phyloP scores from a whole-genome alignment of 2,329 filamentous ascomycete genomes.

The Aureobasidium sp. region DNA sequence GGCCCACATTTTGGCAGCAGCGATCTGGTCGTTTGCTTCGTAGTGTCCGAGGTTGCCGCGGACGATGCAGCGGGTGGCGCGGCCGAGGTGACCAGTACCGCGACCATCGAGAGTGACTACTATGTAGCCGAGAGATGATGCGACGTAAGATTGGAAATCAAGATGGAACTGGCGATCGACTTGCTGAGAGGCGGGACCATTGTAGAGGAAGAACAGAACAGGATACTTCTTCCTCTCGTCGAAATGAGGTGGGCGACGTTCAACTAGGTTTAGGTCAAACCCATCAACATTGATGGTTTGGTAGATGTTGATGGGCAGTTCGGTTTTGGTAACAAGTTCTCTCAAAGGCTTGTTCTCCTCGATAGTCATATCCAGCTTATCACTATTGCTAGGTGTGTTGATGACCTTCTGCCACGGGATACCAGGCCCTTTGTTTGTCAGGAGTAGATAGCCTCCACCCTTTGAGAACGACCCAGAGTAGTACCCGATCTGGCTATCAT shows the following conservation, averaged over 20 bases:
- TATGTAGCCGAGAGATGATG: slow-evolving; percentile 77
- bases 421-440: slow-evolving; percentile 73
- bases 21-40: slow-evolving; percentile 86
- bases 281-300: slow-evolving; percentile 78
- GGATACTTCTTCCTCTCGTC: slow-evolving; percentile 77
- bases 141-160: slow-evolving; percentile 85
- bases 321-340: slow-evolving; percentile 61
- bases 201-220: slow-evolving; percentile 91
- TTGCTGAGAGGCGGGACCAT: slow-evolving; percentile 83
- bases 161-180: slow-evolving; percentile 73
- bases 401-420: slow-evolving; percentile 89
- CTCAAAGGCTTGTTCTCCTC: slow-evolving; percentile 69
- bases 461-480: slow-evolving; percentile 78
- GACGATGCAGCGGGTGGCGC: slow-evolving; percentile 70
- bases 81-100: slow-evolving; percentile 84
- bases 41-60: slow-evolving; percentile 76
- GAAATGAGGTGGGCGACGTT: slow-evolving; percentile 85
- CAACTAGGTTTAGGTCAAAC: slow-evolving; percentile 62
- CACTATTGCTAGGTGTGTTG: slow-evolving; percentile 63
- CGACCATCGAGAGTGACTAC: slow-evolving; percentile 91
- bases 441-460: slow-evolving; percentile 70
- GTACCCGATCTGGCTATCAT: slow-evolving; percentile 64
- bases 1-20: slow-evolving; percentile 76
- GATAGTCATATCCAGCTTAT: slow-evolving; percentile 58
- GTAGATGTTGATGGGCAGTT: slow-evolving; percentile 75